A percentile compares a stretch with the other conserved stretches of the same genome.
Conservation (phyloP, 768 basidiomycete species). For the Lactifluus hygrophoroides region DNA sequence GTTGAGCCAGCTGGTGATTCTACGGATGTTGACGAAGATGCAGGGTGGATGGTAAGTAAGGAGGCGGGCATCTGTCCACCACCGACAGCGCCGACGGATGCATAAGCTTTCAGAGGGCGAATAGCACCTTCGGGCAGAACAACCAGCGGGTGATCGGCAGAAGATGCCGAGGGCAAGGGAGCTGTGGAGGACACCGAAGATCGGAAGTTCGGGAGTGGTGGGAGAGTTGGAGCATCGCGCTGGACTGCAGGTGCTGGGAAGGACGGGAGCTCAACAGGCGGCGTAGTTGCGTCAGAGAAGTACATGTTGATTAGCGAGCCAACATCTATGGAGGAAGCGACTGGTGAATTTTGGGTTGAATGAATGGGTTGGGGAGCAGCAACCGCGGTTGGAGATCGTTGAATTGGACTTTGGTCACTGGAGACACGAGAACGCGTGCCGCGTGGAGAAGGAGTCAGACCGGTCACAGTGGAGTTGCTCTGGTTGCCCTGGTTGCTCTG, state of each 20-base stretch:
- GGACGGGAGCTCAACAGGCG: constrained; percentile 10
- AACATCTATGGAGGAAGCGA: background rate
- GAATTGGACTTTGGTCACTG: background rate
- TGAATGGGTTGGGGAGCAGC: background rate
- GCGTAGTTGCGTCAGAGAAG: constrained; percentile 18
- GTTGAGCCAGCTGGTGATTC: background rate
- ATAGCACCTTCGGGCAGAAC: background rate
- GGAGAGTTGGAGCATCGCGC: constrained; percentile 4
- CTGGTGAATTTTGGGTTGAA: background rate
- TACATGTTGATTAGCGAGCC: constrained; percentile 28
- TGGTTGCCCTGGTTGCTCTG: no score
- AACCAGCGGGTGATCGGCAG: background rate
- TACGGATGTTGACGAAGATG: no score
- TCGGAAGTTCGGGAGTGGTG: background rate
- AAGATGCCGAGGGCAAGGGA: background rate
- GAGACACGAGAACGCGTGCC: constrained; percentile 5
- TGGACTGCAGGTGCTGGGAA: constrained; percentile 17
- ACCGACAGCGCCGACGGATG: constrained; percentile 10
- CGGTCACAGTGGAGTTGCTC: background rate
- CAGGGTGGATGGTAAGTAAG: background rate
- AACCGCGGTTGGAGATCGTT: background rate
- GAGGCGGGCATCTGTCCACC: background rate
- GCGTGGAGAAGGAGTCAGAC: constrained; percentile 12
- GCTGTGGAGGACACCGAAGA: background rate
- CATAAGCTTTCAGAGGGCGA: background rate